Evolutionary conservation across 139 green algal genomes (phyloP).

Genomic region (Nannochloris sp.): DNA sequence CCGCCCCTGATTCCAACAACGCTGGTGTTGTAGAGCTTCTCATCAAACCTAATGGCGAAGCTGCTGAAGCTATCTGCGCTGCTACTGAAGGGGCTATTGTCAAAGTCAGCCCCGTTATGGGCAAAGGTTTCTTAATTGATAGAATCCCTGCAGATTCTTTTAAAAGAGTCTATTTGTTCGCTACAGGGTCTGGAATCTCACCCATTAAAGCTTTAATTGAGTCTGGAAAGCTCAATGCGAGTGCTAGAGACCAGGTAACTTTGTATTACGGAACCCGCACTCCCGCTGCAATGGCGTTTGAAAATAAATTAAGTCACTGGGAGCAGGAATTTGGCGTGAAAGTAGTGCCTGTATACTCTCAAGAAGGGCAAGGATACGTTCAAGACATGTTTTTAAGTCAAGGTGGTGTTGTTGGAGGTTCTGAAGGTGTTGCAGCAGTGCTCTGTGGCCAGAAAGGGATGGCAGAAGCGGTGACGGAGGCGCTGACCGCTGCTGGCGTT

Average conservation of each 20-base stretch:
- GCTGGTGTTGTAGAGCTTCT: conserved; percentile 51
- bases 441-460: conserved; percentile 88
- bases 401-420: neutral
- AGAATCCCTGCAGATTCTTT: conserved; percentile 49
- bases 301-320: conserved; percentile 49
- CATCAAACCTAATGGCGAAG: conserved; percentile 50
- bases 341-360: conserved; percentile 49
- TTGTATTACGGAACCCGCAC: conserved; percentile 73
- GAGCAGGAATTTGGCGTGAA: conserved; percentile 48
- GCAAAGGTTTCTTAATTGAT: conserved; percentile 85
- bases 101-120: conserved; percentile 52
- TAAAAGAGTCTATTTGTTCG: conserved; percentile 67
- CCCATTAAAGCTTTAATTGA: conserved; percentile 76
- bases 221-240: conserved; percentile 38
- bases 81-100: neutral
- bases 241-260: conserved; percentile 38
- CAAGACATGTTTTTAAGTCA: conserved; percentile 64
- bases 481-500: conserved; percentile 52
- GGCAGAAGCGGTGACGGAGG: conserved; percentile 53
- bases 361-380: conserved; percentile 51
- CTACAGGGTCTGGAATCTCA: conserved; percentile 63
- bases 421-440: conserved; percentile 36
- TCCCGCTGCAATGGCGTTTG: conserved; percentile 27
- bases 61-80: conserved; percentile 49
- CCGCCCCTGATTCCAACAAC: conserved; percentile 45